A percentile compares a stretch with the other conserved stretches of the same genome.
These are phyloP conservation scores for Brassica napus DNA, from an alignment of 345 rosid genomes.

Conservation along the genomic window Da-Ae NC_063449.1:46625001-46625500, in stretches of 20 bases:
- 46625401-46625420: constrained; percentile 76
- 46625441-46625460: constrained; percentile 65
- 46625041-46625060: constrained; percentile 93
- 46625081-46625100: constrained; percentile 68
- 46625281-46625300: constrained; percentile 60
- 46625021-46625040: constrained; percentile 45
- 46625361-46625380: constrained; percentile 65
- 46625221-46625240: constrained; percentile 78
- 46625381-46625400: constrained; percentile 65
- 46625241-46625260: constrained; percentile 81
- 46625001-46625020: neutral
- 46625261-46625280: constrained; percentile 91
- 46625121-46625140: constrained; percentile 75
- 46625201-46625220: constrained; percentile 89
- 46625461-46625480: constrained; percentile 45
- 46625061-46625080: constrained; percentile 86
- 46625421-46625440: constrained; percentile 72
- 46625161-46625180: constrained; percentile 86
- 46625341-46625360: neutral
- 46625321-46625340: constrained; percentile 14
- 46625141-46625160: constrained; percentile 70
- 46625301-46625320: neutral
- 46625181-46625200: constrained; percentile 62
- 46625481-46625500: constrained; percentile 38
- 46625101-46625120: constrained; percentile 85